phyloP scores from a whole-genome alignment of 768 basidiomycete species.

The Xerocomellus chrysenteron region DNA sequence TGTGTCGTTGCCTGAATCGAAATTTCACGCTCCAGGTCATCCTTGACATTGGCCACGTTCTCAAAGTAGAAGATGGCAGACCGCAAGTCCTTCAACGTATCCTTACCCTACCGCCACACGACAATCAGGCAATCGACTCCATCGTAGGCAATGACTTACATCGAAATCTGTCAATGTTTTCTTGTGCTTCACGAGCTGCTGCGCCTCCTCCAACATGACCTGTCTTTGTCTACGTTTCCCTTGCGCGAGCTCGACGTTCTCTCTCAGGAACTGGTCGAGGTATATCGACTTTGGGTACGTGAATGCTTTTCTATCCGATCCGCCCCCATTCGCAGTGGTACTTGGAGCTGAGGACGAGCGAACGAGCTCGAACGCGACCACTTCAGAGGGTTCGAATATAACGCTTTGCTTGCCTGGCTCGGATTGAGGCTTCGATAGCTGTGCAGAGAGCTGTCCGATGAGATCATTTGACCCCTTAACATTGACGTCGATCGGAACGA shows the following conservation, averaged over 20 bases:
- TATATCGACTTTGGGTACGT: slow-evolving; percentile 64
- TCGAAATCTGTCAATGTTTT: slow-evolving; percentile 51
- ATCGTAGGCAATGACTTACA: slow-evolving; percentile 39
- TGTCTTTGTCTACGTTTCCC: slow-evolving; percentile 35
- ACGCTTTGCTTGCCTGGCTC: slow-evolving; percentile 47
- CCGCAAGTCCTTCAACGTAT: slow-evolving; percentile 60
- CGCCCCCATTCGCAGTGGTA: slow-evolving; percentile 12
- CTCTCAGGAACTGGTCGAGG: slow-evolving; percentile 68
- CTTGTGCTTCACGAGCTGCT: slow-evolving; percentile 45
- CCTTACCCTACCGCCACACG: slow-evolving; percentile 47
- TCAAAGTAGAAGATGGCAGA: slow-evolving; percentile 72
- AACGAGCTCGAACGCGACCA: slow-evolving; percentile 57
- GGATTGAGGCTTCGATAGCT: slow-evolving; percentile 29
- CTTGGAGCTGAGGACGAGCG: slow-evolving; percentile 25
- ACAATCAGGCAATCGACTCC: background rate
- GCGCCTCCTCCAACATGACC: slow-evolving; percentile 48
- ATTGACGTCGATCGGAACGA: slow-evolving; percentile 54
- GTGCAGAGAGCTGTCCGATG: slow-evolving; percentile 47
- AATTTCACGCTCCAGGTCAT: slow-evolving; percentile 45
- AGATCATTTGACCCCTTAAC: slow-evolving; percentile 52
- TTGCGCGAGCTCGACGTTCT: slow-evolving; percentile 48
- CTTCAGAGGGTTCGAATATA: slow-evolving; percentile 61
- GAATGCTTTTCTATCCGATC: slow-evolving; percentile 39
- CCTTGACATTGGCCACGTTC: slow-evolving; percentile 52
- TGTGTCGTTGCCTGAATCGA: slow-evolving; percentile 42